A percentile compares a stretch with the other conserved stretches of the same genome.
These are phyloP conservation scores for Leptodontidium sp. DNA, from an alignment of 2,329 filamentous ascomycete genomes.

Conservation along the genomic window DNA sequence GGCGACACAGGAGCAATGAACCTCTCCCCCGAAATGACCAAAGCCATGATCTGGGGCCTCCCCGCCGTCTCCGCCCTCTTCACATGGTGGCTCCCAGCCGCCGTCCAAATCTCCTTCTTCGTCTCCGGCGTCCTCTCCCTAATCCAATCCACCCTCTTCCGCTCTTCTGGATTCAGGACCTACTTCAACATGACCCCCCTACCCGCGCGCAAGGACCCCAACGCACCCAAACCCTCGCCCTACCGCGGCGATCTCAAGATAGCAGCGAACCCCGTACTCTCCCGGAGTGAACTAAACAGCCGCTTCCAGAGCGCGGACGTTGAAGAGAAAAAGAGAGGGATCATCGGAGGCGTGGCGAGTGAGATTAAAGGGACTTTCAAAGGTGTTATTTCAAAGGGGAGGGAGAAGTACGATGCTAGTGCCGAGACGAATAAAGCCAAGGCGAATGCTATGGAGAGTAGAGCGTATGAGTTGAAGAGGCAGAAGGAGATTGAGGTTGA, in stretches of 20 bases:
- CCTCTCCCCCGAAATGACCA: conserved; percentile 47
- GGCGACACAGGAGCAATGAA: conserved; percentile 56
- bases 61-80: conserved; percentile 62
- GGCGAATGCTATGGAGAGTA: conserved; percentile 22
- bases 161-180: conserved; percentile 50
- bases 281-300: conserved; percentile 27
- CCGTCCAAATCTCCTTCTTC: conserved; percentile 70
- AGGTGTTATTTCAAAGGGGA: conserved; percentile 42
- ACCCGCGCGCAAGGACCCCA: neutral
- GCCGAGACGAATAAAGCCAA: conserved; percentile 36
- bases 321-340: neutral
- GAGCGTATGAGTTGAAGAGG: conserved; percentile 21
- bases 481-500: conserved; percentile 11
- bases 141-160: conserved; percentile 56
- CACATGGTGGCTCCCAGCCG: conserved; percentile 56
- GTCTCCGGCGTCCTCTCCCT: conserved; percentile 50
- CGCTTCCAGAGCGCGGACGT: conserved; percentile 31
- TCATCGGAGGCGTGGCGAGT: conserved; percentile 36
- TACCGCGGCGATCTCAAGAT: conserved; percentile 20
- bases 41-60: conserved; percentile 55
- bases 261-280: conserved; percentile 29
- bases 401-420: conserved; percentile 44
- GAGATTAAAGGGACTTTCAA: conserved; percentile 44
- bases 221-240: neutral
- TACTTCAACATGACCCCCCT: conserved; percentile 48